These are phyloP conservation scores for Metarhizium album DNA, from an alignment of 2,329 filamentous ascomycete genomes.

Conservation along the genomic window DNA sequence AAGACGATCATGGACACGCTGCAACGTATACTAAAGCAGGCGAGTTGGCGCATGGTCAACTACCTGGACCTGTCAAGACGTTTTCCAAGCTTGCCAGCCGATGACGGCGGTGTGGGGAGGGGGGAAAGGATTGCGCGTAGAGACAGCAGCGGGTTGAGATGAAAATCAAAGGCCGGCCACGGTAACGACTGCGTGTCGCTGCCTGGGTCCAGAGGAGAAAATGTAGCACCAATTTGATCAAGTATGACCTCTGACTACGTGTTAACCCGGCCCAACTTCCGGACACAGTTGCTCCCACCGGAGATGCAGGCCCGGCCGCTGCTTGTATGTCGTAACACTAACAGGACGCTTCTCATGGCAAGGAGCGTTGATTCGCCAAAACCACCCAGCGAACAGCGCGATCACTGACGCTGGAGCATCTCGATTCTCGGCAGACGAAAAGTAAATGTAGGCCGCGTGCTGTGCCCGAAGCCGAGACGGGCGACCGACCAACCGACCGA, in stretches of 20 bases:
- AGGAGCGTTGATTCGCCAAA: background rate
- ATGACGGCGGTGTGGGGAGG: background rate
- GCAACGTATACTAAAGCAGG: background rate
- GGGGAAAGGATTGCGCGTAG: too few relatives aligned
- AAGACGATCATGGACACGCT: background rate
- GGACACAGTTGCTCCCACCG: slow-evolving; percentile 1
- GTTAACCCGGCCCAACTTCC: background rate
- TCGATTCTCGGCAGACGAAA: background rate
- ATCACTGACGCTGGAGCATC: slow-evolving; percentile 8
- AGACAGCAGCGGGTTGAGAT: too few relatives aligned
- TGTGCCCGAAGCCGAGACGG: background rate
- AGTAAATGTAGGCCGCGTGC: background rate
- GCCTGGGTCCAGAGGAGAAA: too few relatives aligned
- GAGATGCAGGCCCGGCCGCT: background rate
- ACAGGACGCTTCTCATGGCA: background rate
- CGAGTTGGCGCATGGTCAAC: background rate
- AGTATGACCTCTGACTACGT: too few relatives aligned
- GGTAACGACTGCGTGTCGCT: too few relatives aligned
- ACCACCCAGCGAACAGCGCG: background rate
- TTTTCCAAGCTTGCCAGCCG: background rate
- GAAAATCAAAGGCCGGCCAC: too few relatives aligned
- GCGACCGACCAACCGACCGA: background rate
- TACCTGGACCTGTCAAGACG: background rate
- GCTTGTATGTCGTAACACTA: background rate
- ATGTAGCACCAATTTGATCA: too few relatives aligned